A percentile compares a stretch with the other conserved stretches of the same genome.
These are phyloP conservation scores for Capsella bursapastoris DNA, from an alignment of 345 rosid species.

Conservation along the genomic window DNA sequence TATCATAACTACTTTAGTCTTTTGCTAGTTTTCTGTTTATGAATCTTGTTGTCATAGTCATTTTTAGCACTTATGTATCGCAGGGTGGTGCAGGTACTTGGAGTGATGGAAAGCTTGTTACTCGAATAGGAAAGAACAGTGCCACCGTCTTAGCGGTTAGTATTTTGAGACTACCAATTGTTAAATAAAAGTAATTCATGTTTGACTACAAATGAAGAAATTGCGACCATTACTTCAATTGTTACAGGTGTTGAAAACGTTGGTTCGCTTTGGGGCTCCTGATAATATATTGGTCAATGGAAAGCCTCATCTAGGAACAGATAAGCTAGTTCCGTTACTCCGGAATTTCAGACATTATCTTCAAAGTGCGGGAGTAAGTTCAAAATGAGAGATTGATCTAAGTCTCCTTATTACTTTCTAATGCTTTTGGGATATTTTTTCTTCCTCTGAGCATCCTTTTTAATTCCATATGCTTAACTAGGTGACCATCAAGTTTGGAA, in stretches of 20 bases:
- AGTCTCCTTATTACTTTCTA: slow-evolving; percentile 9
- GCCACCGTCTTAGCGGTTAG: slow-evolving; percentile 84
- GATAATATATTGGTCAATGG: slow-evolving; percentile 76
- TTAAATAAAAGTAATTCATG: slow-evolving; percentile 1
- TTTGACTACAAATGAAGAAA: neutral
- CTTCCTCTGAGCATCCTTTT: slow-evolving; percentile 15
- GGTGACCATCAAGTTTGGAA: slow-evolving; percentile 84
- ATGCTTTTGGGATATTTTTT: neutral
- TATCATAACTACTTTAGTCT: slow-evolving; percentile 3
- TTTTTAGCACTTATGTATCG: slow-evolving; percentile 71
- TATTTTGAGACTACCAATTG: slow-evolving; percentile 14
- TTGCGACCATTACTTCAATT: slow-evolving; percentile 22
- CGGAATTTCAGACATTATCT: slow-evolving; percentile 85
- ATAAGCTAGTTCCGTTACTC: slow-evolving; percentile 79
- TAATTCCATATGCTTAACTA: slow-evolving; percentile 39
- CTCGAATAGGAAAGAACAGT: slow-evolving; percentile 94
- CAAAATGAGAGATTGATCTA: slow-evolving; percentile 18
- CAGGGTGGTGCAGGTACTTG: slow-evolving; percentile 99
- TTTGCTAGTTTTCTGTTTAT: slow-evolving; percentile 8
- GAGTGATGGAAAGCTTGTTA: slow-evolving; percentile 99
- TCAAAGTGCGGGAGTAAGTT: slow-evolving; percentile 75
- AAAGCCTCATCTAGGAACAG: slow-evolving; percentile 98
- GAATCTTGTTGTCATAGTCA: slow-evolving; percentile 24
- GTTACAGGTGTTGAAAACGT: slow-evolving; percentile 80
- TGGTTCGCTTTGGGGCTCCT: slow-evolving; percentile 96